These are phyloP conservation scores for Trypanosomatidae sp. DNA, from an alignment of 208 protist genomes.

Conservation along the genomic window DNA sequence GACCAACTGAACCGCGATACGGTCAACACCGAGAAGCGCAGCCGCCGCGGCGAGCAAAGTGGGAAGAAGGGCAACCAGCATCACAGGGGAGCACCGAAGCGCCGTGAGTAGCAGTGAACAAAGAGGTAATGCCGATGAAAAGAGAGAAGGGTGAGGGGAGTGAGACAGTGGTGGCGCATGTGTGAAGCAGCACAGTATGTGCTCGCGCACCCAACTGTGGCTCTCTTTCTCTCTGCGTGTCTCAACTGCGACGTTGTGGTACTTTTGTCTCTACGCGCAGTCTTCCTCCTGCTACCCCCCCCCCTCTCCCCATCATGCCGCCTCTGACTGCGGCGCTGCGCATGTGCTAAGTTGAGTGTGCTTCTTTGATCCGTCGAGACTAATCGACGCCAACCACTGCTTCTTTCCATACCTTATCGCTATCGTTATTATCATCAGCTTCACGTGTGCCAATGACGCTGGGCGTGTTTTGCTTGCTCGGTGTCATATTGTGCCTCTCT, in stretches of 20 bases:
- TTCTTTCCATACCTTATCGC: neutral
- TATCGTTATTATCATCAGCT: neutral
- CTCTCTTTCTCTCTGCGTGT: neutral
- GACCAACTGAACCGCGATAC: conserved; percentile 81
- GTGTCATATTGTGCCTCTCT: neutral
- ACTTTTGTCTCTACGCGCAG: neutral
- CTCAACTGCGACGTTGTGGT: neutral
- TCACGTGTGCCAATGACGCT: neutral
- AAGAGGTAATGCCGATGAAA: neutral
- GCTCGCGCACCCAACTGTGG: too few species aligned
- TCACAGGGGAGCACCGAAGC: conserved; percentile 12
- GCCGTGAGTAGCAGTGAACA: conserved; percentile 9
- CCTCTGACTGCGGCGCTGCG: neutral
- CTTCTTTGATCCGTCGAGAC: neutral
- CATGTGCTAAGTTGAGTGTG: neutral
- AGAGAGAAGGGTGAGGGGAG: neutral
- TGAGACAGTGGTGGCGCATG: neutral
- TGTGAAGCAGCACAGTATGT: neutral
- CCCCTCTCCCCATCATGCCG: neutral
- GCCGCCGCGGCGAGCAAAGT: conserved; percentile 14
- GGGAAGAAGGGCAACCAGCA: conserved; percentile 14
- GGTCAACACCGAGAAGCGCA: conserved; percentile 25
- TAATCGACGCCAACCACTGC: neutral
- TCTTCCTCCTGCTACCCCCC: neutral
- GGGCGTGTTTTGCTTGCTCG: neutral